These are phyloP conservation scores for Fraxinus excelsior DNA, from an alignment of 257 asterid genomes.

Conservation along the genomic window DNA sequence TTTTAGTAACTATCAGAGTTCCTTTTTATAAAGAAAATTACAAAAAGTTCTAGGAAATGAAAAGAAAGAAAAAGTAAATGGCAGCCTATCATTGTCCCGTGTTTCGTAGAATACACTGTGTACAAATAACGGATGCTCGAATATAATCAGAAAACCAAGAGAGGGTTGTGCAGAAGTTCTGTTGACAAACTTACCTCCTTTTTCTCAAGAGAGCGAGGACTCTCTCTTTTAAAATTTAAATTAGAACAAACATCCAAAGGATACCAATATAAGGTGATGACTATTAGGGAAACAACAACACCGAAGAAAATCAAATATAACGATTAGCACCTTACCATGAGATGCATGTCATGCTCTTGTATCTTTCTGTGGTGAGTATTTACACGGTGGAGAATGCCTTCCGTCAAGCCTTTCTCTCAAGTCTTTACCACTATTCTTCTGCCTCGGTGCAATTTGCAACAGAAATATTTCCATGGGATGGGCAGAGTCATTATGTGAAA, in stretches of 20 bases:
- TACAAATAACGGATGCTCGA: neutral
- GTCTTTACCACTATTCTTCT: slow-evolving; percentile 62
- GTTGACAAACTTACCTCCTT: slow-evolving; percentile 51
- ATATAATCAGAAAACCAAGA: slow-evolving; percentile 10
- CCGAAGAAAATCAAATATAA: slow-evolving; percentile 16
- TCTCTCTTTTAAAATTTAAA: slow-evolving; percentile 62
- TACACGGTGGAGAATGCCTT: slow-evolving; percentile 68
- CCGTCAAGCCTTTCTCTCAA: slow-evolving; percentile 81
- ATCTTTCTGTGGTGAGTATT: slow-evolving; percentile 56
- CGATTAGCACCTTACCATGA: slow-evolving; percentile 52
- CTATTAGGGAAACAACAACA: neutral
- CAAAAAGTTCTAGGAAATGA: neutral
- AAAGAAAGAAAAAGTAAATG: neutral
- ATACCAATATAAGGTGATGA: slow-evolving; percentile 11
- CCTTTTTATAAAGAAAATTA: neutral
- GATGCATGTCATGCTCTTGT: slow-evolving; percentile 48
- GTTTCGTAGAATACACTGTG: neutral
- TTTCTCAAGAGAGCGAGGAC: slow-evolving; percentile 51
- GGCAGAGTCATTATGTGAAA: slow-evolving; percentile 18
- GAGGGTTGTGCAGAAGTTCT: slow-evolving; percentile 1
- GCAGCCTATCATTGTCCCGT: no score
- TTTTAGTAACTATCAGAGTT: slow-evolving; percentile 1
- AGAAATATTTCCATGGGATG: slow-evolving; percentile 25
- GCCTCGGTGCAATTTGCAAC: slow-evolving; percentile 39
- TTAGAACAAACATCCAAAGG: slow-evolving; percentile 21